Conservation (phyloP, 371 early-diverging fungal species). For the Globomyces sp. region DNA sequence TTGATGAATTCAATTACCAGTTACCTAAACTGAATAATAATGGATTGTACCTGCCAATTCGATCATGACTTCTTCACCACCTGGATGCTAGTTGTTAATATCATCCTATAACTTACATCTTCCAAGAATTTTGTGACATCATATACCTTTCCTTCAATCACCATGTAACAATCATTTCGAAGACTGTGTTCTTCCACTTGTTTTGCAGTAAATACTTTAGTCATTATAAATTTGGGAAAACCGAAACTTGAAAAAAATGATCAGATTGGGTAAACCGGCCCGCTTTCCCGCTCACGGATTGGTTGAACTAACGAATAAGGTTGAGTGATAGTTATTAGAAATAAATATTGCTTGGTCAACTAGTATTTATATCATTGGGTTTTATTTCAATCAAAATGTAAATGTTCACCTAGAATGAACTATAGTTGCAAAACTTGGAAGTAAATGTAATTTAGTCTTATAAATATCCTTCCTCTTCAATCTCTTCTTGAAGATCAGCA, state of each 20-base stretch:
- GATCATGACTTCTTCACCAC: conserved; percentile 54
- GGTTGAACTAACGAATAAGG: not conserved
- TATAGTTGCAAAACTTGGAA: not conserved
- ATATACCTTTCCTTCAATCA: conserved; percentile 63
- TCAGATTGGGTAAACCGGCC: too few relatives aligned
- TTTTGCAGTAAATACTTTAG: conserved; percentile 1
- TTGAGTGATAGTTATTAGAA: not conserved
- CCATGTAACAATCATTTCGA: conserved; percentile 45
- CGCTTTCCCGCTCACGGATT: not conserved
- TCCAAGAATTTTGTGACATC: conserved; percentile 15
- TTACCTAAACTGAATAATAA: conserved; percentile 92
- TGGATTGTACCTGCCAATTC: conserved; percentile 67
- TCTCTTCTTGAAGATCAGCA: conserved; percentile 26
- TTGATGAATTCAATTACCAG: conserved; percentile 37
- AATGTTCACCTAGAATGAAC: not conserved
- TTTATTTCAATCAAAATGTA: not conserved
- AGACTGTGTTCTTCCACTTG: conserved; percentile 9
- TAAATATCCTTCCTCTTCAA: conserved; percentile 35
- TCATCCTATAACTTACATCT: conserved; percentile 10
- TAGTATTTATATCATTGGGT: not conserved
- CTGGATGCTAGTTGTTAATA: conserved; percentile 35
- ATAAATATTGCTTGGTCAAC: not conserved
- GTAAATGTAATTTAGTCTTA: conserved; percentile 5
- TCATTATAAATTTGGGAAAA: not conserved
- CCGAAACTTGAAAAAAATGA: not conserved